Conservation (phyloP, 2,329 filamentous ascomycete species). For the Alternaria sp. region DNA sequence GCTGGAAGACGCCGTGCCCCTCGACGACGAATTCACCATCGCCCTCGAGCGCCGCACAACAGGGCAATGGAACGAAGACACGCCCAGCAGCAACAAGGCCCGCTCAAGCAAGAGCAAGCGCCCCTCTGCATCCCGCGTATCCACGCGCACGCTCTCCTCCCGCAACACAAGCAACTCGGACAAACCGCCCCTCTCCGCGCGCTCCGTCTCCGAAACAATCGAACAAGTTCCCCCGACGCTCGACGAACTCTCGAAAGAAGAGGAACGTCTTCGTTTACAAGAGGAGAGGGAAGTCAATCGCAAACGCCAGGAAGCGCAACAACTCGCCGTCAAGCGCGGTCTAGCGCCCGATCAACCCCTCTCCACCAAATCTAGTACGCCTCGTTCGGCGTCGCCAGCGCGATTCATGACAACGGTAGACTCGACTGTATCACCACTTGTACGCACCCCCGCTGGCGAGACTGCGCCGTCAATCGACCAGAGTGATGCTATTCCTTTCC, state of each 20-base stretch:
- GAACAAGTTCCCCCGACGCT: slow-evolving; percentile 57
- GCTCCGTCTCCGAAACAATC: slow-evolving; percentile 31
- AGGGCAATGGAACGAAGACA: slow-evolving; percentile 66
- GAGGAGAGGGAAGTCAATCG: slow-evolving; percentile 63
- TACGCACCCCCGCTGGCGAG: slow-evolving; percentile 26
- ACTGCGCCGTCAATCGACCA: neutral
- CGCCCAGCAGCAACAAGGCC: slow-evolving; percentile 71
- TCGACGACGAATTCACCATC: slow-evolving; percentile 92
- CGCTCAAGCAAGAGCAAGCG: slow-evolving; percentile 48
- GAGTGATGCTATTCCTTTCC: slow-evolving; percentile 22
- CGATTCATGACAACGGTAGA: slow-evolving; percentile 15
- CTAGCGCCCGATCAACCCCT: slow-evolving; percentile 44
- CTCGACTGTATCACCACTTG: slow-evolving; percentile 20
- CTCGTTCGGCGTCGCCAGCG: slow-evolving; percentile 19
- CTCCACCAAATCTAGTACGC: slow-evolving; percentile 13
- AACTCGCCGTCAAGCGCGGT: slow-evolving; percentile 62
- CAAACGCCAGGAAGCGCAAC: slow-evolving; percentile 62
- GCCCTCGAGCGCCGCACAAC: slow-evolving; percentile 75
- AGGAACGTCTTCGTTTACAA: slow-evolving; percentile 59
- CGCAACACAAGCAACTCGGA: slow-evolving; percentile 49
- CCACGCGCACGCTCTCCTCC: slow-evolving; percentile 54
- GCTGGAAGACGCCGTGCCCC: slow-evolving; percentile 82
- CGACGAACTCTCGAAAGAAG: slow-evolving; percentile 63
- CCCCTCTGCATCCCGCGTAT: slow-evolving; percentile 56
- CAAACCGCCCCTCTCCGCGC: slow-evolving; percentile 25